Evolutionary conservation across 2,329 filamentous ascomycete species (phyloP).

Genomic region (Chalaropsis thielavioides): DNA sequence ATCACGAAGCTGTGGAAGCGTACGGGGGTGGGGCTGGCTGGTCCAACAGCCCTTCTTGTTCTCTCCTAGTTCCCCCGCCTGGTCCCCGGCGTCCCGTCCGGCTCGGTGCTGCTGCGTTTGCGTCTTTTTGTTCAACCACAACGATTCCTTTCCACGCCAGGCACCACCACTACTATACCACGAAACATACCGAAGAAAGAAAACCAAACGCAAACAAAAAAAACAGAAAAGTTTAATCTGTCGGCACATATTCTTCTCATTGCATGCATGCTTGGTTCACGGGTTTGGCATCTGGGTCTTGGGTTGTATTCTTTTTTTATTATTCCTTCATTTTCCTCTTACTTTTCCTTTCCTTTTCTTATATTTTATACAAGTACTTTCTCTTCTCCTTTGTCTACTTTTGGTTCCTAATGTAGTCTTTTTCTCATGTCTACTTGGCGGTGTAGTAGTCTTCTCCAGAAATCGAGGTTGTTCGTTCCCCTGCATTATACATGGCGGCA

Average conservation of each 20-base stretch:
- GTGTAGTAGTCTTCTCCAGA: background rate
- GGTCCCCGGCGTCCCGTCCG: background rate
- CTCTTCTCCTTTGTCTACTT: constrained; percentile 2
- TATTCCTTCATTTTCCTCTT: background rate
- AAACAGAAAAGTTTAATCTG: background rate
- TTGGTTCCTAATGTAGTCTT: no score
- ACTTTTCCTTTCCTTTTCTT: background rate
- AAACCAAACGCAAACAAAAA: background rate
- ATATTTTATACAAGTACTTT: background rate
- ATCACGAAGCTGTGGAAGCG: background rate
- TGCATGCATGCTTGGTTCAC: constrained; percentile 1
- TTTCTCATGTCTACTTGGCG: background rate
- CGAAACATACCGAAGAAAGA: background rate
- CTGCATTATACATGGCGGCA: background rate
- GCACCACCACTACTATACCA: no score
- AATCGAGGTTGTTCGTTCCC: background rate
- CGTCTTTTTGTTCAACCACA: no score
- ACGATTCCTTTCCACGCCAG: background rate
- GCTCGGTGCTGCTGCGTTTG: background rate
- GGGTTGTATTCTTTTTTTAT: background rate
- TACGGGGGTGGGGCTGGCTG: background rate
- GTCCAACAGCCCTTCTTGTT: background rate
- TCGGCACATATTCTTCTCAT: background rate
- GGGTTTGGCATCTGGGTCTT: constrained; percentile 2
- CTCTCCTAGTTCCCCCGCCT: background rate